Evolutionary conservation across 768 basidiomycete species (phyloP).

Genomic region (Tremella yokohamensis): DNA sequence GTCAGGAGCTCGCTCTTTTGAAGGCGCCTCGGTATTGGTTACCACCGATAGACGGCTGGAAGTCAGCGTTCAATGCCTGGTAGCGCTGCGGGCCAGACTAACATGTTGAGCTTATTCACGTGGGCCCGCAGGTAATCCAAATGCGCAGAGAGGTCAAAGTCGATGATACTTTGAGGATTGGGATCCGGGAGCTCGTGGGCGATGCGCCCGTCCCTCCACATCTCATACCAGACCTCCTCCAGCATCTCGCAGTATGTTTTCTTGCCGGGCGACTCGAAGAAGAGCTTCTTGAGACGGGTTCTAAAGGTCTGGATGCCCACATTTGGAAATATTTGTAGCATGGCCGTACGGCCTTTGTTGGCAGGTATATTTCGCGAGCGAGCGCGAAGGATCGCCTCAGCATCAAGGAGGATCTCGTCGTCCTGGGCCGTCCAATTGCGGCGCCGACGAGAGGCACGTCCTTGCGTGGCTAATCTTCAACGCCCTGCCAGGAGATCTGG

Average conservation of each 20-base stretch:
- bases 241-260: conserved; percentile 73
- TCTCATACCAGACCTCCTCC: conserved; percentile 73
- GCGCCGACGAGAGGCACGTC: conserved; percentile 2
- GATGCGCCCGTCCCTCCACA: conserved; percentile 71
- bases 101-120: conserved; percentile 84
- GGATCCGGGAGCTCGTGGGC: conserved; percentile 67
- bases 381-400: conserved; percentile 72
- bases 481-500: too few relatives aligned
- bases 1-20: conserved; percentile 19
- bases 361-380: conserved; percentile 61
- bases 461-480: too few relatives aligned
- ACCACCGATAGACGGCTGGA: conserved; percentile 15
- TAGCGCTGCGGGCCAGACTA: conserved; percentile 57
- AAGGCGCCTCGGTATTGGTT: conserved; percentile 9
- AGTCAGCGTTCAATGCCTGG: conserved; percentile 54
- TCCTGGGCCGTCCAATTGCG: conserved; percentile 74
- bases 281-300: conserved; percentile 56
- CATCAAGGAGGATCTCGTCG: conserved; percentile 84
- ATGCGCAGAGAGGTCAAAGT: conserved; percentile 79
- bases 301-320: conserved; percentile 16
- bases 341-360: conserved; percentile 65
- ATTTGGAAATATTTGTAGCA: conserved; percentile 74
- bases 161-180: conserved; percentile 62
- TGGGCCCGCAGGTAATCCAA: conserved; percentile 73
- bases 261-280: conserved; percentile 60